phyloP scores from a whole-genome alignment of 345 rosid species.

The Kernera saxatilis region DNA sequence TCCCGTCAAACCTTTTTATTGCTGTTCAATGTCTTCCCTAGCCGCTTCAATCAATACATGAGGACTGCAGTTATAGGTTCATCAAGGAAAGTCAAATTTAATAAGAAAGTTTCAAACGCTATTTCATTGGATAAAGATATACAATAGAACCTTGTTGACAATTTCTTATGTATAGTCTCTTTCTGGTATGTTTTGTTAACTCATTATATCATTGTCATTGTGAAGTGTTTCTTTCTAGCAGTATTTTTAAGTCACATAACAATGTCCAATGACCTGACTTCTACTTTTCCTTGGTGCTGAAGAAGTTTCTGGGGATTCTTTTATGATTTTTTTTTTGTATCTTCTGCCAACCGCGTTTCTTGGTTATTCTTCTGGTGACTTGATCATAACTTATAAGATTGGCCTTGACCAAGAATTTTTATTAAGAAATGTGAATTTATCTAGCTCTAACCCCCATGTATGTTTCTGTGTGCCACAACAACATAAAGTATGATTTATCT shows the following conservation, averaged over 20 bases:
- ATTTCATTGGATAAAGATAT: neutral
- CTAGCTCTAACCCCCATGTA: neutral
- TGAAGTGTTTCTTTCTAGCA: neutral
- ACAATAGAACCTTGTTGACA: constrained; percentile 1
- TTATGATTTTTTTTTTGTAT: neutral
- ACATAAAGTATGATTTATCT: neutral
- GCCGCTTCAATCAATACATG: neutral
- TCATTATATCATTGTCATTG: constrained; percentile 19
- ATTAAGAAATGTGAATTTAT: constrained; percentile 13
- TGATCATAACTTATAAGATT: constrained; percentile 1
- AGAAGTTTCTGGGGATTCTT: neutral
- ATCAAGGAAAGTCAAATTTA: neutral
- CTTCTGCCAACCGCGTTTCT: constrained; percentile 1
- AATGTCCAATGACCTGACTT: neutral
- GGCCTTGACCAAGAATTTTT: constrained; percentile 10
- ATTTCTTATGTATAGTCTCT: constrained; percentile 8
- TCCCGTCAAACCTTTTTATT: neutral
- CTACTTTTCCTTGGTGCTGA: constrained; percentile 11
- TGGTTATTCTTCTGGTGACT: constrained; percentile 11
- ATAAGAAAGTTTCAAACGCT: constrained; percentile 10
- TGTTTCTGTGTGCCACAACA: constrained; percentile 13
- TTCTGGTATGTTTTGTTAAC: constrained; percentile 24
- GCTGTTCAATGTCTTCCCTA: neutral
- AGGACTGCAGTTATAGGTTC: neutral
- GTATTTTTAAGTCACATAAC: neutral